Evolutionary conservation across 2,329 filamentous ascomycete genomes (phyloP).

Genomic region (Monosporascus ibericus): DNA sequence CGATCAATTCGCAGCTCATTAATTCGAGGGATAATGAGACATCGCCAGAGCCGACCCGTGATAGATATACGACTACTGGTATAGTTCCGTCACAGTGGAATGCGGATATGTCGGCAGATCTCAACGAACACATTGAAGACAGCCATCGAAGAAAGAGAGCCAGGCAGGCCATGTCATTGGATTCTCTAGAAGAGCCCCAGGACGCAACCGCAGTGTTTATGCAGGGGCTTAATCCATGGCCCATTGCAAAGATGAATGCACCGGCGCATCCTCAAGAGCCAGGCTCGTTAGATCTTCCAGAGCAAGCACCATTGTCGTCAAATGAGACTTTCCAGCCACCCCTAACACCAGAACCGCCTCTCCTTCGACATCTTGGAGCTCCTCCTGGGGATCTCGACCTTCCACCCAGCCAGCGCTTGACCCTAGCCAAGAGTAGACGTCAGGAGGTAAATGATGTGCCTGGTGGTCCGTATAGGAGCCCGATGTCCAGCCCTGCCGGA

Average conservation of each 20-base stretch:
- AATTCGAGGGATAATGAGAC: background rate
- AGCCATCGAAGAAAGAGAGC: background rate
- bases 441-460: conserved; percentile 6
- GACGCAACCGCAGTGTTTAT: background rate
- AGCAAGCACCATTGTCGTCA: background rate
- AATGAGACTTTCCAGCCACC: conserved; percentile 1
- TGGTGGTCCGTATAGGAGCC: conserved; percentile 19
- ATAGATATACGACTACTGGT: background rate
- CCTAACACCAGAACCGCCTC: conserved; percentile 19
- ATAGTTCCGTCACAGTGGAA: conserved; percentile 2
- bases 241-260: conserved; percentile 32
- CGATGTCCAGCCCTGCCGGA: conserved; percentile 15
- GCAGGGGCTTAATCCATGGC: conserved; percentile 30
- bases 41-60: background rate
- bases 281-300: background rate
- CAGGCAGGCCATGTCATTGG: background rate
- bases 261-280: conserved; percentile 1
- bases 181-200: background rate
- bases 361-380: conserved; percentile 20
- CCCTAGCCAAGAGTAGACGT: conserved; percentile 1
- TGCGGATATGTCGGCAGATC: conserved; percentile 17
- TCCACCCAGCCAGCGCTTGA: conserved; percentile 11
- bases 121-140: conserved; percentile 6
- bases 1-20: conserved; percentile 1
- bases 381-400: conserved; percentile 23